Conservation (phyloP, 176 grass and related monocot genomes). For the Zizania latifolia region DNA sequence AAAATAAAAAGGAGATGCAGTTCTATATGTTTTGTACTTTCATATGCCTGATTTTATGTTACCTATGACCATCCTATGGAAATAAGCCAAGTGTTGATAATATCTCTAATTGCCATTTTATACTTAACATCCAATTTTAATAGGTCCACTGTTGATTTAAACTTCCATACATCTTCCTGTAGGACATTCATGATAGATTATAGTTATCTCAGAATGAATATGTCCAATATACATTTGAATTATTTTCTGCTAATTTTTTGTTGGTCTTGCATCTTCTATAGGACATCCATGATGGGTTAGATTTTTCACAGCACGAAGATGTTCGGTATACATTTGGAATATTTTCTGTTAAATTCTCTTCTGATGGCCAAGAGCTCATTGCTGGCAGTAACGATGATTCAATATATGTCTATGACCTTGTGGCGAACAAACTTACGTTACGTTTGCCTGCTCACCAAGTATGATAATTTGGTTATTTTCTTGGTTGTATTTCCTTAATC, state of each 20-base stretch:
- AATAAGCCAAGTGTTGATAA: not conserved
- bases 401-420: constrained; percentile 79
- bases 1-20: not conserved
- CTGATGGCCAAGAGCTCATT: constrained; percentile 73
- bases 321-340: constrained; percentile 63
- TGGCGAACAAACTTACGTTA: constrained; percentile 56
- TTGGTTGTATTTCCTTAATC: constrained; percentile 1
- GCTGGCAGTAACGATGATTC: constrained; percentile 71
- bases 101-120: not conserved
- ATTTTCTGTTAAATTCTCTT: constrained; percentile 89
- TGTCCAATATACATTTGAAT: constrained; percentile 26
- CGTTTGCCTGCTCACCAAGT: constrained; percentile 73
- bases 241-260: constrained; percentile 42
- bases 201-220: constrained; percentile 32
- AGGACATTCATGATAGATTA: constrained; percentile 43
- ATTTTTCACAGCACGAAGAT: constrained; percentile 73
- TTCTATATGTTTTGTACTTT: not conserved
- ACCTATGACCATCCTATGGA: not conserved
- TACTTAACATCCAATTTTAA: not conserved
- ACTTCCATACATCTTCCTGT: not conserved
- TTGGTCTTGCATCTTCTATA: constrained; percentile 28
- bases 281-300: constrained; percentile 75
- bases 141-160: not conserved
- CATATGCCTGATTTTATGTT: not conserved
- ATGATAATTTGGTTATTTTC: constrained; percentile 31